Base-by-base conservation (phyloP, 106 monocot species). In the Allium sativum region DNA sequence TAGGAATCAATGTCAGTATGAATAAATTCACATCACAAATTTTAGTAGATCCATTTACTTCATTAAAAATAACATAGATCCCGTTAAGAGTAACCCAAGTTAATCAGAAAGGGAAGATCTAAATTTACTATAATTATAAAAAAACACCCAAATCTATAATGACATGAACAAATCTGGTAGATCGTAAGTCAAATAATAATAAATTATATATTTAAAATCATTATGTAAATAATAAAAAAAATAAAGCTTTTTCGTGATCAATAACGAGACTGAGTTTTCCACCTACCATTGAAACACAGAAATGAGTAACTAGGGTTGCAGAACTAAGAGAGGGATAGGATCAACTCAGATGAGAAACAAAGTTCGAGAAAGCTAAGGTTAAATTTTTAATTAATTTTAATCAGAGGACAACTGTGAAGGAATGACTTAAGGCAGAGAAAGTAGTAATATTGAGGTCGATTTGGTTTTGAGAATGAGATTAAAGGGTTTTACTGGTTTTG, bases 221-320 rank as follows among this genome's bases (percentile, higher is more conserved):
- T n/a, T n/a, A n/a, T n/a, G n/a, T n/a, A n/a, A n/a, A n/a, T n/a
- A n/a, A n/a, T n/a, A n/a, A n/a, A n/a, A n/a, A n/a, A n/a, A 3
- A 17, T n/a, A 44, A 43, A 60, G 43, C 60, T 60, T 60, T 60
- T 10, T 6, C 60, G 17, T 60, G 60, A 60, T 60, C 44, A 13
- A 8, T 16, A 3, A 43, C 60, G 44, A 60, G 60, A 60, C 18
- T 44, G 18, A 10, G 60, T 44, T 60, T 60, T 60, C 15, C 60
- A 10, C 44, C 60, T 44, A 43, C 60, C 60, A 60, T 60, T 58
- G 6, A 7, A 60, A 42, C 58, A 9, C 16, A 15, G 14, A 18
- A 13, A 59, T 15, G 42, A 12, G 41, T 31, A 42, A 2, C 4
- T 43, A 60, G 60, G 60, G 42, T 42, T 60, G 42, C 60, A 4